These are phyloP conservation scores for Iris macrosiphon DNA, from an alignment of 106 monocot genomes.

Conservation along the genomic window DNA sequence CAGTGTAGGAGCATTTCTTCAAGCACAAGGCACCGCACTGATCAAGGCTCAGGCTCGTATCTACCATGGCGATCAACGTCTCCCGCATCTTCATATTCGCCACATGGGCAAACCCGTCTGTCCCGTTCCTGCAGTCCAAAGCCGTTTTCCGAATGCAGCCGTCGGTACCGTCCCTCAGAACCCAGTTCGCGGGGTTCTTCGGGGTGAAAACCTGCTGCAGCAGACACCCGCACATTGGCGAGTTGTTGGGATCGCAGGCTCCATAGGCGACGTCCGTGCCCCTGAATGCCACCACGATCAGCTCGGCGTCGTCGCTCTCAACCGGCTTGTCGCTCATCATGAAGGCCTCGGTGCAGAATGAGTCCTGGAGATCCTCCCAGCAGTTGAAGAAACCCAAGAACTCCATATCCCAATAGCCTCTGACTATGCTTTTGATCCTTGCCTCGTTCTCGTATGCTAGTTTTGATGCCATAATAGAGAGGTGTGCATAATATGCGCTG, in stretches of 20 bases:
- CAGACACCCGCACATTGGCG: constrained; percentile 42
- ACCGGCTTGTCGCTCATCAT: too few species aligned
- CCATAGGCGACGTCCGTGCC: too few species aligned
- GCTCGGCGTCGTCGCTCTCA: too few species aligned
- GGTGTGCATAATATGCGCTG: too few species aligned
- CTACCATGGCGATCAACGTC: not conserved
- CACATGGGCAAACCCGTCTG: constrained; percentile 26
- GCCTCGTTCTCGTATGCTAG: too few species aligned
- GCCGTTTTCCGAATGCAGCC: constrained; percentile 30
- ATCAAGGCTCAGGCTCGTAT: constrained; percentile 1
- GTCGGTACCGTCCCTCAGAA: not conserved
- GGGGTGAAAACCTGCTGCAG: constrained; percentile 41
- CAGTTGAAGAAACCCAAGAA: too few species aligned
- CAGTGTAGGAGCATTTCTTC: constrained; percentile 43
- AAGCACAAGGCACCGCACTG: constrained; percentile 27
- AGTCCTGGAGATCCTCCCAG: too few species aligned
- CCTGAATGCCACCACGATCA: too few species aligned
- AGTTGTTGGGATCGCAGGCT: constrained; percentile 23
- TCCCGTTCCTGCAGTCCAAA: constrained; percentile 21
- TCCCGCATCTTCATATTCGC: constrained; percentile 26
- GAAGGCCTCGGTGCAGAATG: too few species aligned
- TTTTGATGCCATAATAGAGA: too few species aligned
- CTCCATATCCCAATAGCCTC: too few species aligned
- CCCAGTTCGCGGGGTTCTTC: constrained; percentile 26
- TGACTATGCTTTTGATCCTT: too few species aligned